These are phyloP conservation scores for Monosporascus sp. DNA, from an alignment of 2,329 filamentous ascomycete genomes.

Conservation along the genomic window DNA sequence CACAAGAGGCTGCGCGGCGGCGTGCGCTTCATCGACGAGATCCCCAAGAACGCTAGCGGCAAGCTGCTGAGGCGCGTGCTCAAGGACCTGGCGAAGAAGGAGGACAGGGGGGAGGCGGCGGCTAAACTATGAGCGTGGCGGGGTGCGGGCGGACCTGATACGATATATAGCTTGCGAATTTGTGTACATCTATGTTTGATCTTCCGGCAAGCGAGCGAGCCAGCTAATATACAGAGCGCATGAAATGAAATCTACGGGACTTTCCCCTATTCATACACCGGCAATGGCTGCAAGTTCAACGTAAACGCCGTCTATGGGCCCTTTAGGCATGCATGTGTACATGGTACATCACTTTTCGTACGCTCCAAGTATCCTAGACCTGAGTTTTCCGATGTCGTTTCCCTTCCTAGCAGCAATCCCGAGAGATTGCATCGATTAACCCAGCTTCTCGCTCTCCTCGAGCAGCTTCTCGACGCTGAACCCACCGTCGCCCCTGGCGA, in stretches of 20 bases:
- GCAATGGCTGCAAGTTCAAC: not conserved
- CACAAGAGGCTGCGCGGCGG: slow-evolving; percentile 34
- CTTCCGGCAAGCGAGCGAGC: too few relatives aligned
- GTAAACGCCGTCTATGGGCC: slow-evolving; percentile 2
- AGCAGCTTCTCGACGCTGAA: slow-evolving; percentile 84
- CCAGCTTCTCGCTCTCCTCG: slow-evolving; percentile 82
- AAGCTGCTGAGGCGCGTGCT: slow-evolving; percentile 58
- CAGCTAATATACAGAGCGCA: not conserved
- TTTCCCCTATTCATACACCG: not conserved
- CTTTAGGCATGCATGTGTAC: not conserved
- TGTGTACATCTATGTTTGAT: too few relatives aligned
- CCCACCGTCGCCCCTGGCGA: slow-evolving; percentile 67
- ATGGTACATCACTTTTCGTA: not conserved
- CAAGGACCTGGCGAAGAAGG: slow-evolving; percentile 37
- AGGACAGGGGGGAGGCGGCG: slow-evolving; percentile 19
- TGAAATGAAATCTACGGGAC: not conserved
- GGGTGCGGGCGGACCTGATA: too few relatives aligned
- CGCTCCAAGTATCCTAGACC: not conserved
- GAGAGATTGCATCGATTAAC: slow-evolving; percentile 21
- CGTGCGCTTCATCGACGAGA: slow-evolving; percentile 43
- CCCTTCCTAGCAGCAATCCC: not conserved
- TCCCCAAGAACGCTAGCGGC: slow-evolving; percentile 59
- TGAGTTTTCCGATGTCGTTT: too few relatives aligned
- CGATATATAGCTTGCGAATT: too few relatives aligned
- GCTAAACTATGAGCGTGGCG: slow-evolving; percentile 19